Percentiles rank a stretch among this genome's conserved stretches.
These are phyloP conservation scores for Scytalidium lignicola DNA, from an alignment of 2,329 filamentous ascomycete species.

Conservation along the genomic window DNA sequence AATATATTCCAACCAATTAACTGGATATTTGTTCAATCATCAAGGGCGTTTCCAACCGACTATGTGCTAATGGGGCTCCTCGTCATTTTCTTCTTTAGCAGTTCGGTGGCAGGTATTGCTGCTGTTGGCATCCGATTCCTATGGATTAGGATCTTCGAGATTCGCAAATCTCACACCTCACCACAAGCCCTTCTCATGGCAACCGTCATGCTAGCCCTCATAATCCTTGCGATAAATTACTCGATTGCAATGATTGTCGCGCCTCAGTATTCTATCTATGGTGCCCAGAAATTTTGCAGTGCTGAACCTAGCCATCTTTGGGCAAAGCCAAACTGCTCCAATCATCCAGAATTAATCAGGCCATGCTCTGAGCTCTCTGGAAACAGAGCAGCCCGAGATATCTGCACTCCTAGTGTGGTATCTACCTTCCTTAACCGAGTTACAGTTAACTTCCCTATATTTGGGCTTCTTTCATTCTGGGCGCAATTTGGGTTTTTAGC, in stretches of 20 bases:
- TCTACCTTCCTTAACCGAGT: constrained; percentile 91
- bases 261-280: constrained; percentile 90
- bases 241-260: constrained; percentile 89
- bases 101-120: constrained; percentile 81
- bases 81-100: constrained; percentile 81
- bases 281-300: constrained; percentile 90
- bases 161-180: constrained; percentile 81
- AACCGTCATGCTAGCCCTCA: constrained; percentile 84
- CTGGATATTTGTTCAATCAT: constrained; percentile 76
- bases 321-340: constrained; percentile 68
- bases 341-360: constrained; percentile 66
- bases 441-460: constrained; percentile 91
- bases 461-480: constrained; percentile 92
- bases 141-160: constrained; percentile 89
- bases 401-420: constrained; percentile 88
- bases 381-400: constrained; percentile 64
- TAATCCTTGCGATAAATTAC: constrained; percentile 89
- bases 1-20: constrained; percentile 96
- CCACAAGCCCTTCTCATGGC: constrained; percentile 89
- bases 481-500: constrained; percentile 87
- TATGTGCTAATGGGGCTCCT: constrained; percentile 85
- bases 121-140: constrained; percentile 90
- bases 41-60: constrained; percentile 84
- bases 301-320: constrained; percentile 57
- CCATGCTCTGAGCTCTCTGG: constrained; percentile 75